Conservation (phyloP, 1,284 basidiomycete species). For the Boletus calvinii region DNA sequence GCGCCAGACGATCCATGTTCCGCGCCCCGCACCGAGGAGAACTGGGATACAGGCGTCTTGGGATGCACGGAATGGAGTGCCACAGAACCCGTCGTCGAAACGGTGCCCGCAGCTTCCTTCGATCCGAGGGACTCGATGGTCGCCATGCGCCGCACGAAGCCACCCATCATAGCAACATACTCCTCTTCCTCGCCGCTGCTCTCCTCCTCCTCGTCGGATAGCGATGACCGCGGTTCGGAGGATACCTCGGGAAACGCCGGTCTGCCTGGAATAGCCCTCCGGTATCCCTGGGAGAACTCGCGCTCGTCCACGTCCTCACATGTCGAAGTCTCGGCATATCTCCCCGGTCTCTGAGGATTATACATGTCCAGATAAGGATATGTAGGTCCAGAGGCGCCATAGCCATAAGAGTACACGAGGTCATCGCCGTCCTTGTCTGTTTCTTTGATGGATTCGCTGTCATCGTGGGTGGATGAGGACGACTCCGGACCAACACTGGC, state of each 20-base stretch:
- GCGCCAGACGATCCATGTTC: constrained; percentile 14
- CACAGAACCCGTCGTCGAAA: constrained; percentile 24
- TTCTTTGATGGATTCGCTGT: constrained; percentile 20
- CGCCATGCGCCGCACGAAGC: constrained; percentile 66
- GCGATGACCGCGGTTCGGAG: constrained; percentile 20
- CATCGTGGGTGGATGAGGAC: constrained; percentile 3
- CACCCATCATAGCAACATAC: constrained; percentile 57
- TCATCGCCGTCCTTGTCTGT: constrained; percentile 5
- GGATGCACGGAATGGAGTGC: constrained; percentile 20
- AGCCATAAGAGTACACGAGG: constrained; percentile 28
- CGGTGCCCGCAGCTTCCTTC: constrained; percentile 38
- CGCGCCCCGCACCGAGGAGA: constrained; percentile 29
- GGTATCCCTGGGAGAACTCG: constrained; percentile 7
- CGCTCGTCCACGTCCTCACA: constrained; percentile 10
- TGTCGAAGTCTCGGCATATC: constrained; percentile 3
- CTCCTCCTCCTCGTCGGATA: constrained; percentile 29
- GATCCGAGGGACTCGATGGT: constrained; percentile 76
- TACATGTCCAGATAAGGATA: constrained; percentile 36
- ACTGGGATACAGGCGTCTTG: constrained; percentile 19
- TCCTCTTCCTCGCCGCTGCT: constrained; percentile 42
- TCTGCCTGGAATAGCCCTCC: constrained; percentile 6
- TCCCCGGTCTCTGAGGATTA: constrained; percentile 19
- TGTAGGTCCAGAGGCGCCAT: constrained; percentile 24
- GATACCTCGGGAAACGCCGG: constrained; percentile 10
- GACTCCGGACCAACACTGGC: constrained; percentile 4